Percentiles rank a stretch among this genome's conserved stretches.
These are phyloP conservation scores for Ceratobasidium sp. DNA, from an alignment of 1,284 basidiomycete genomes.

Conservation along the genomic window DNA sequence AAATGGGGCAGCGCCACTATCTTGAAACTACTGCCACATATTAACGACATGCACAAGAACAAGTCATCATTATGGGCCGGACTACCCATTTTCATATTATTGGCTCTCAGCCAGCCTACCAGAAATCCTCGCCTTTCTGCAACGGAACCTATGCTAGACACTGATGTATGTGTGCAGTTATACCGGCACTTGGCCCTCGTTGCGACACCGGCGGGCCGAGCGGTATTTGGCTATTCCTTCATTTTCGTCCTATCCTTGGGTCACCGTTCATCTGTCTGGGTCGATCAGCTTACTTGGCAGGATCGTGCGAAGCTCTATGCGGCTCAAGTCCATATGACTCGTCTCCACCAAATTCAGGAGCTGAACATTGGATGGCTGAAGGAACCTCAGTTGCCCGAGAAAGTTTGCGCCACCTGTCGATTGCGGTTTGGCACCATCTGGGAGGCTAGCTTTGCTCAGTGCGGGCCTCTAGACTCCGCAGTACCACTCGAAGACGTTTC, in stretches of 20 bases:
- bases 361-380: neutral
- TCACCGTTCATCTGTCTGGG: slow-evolving; percentile 3
- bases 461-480: neutral
- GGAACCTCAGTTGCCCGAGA: neutral
- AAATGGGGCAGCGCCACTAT: neutral
- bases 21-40: too few relatives aligned
- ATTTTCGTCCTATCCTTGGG: neutral
- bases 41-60: too few relatives aligned
- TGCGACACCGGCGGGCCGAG: too few relatives aligned
- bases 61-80: too few relatives aligned
- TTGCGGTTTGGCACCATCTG: neutral
- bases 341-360: neutral
- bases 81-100: too few relatives aligned
- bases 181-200: too few relatives aligned
- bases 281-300: neutral
- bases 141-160: too few relatives aligned
- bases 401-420: neutral
- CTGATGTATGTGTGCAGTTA: too few relatives aligned
- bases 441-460: neutral
- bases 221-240: neutral
- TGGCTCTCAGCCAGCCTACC: too few relatives aligned
- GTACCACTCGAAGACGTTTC: slow-evolving; percentile 14
- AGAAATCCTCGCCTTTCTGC: too few relatives aligned
- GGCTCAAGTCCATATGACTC: neutral
- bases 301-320: neutral